Evolutionary conservation across 176 grass and related monocot genomes (phyloP), one percentile per base, ranked within the genome.

Genomic region (Triticum urartu): DNA sequence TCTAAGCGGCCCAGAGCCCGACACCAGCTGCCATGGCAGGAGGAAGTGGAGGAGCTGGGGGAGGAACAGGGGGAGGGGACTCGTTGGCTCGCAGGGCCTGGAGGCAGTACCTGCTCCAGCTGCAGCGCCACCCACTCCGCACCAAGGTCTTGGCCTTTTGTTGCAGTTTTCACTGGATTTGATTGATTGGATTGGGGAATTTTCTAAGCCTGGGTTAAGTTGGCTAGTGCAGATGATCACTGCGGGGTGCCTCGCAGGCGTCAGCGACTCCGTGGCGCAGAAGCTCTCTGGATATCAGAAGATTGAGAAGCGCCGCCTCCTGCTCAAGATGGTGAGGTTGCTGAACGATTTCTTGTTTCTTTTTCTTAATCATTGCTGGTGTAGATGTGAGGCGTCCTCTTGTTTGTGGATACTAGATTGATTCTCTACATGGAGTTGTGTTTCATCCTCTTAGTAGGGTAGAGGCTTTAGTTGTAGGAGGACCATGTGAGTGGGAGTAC

Each of bases 201-300:
- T 79, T 32, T 15, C 75, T 52, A 78, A 28, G 17, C 72, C 72
- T 30, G 22, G 26, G 25, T 62, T 77, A 50, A 50, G 52, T 74
- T 26, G 14, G 45, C 70, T 87, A 81, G 9, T 30, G 40, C 83
- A 98, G 93, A 91, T 91, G 94, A 88, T 98, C 74, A 98, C 97
- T 5, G 86, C 97, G 12, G 97, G 92, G 4, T 89, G 91, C 80
- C 88, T 98, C 52, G 97, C 97, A 24, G 96, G 94, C 50, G 82
- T 95, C 79, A 98, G 97, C 45, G 97, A 98, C 80, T 92, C 97
- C 3, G 92, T 89, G 45, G 97, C 97, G 36, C 94, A 98, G 94
- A 98, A 94, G 86, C 92, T 98, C 76, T 92, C 96, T 25, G 97
- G 93, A 11, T 88, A 85, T 45, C 79, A 88, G 47, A 94, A 77